phyloP scores from a whole-genome alignment of 495 filamentous ascomycete species.

The Xylaria acuta region DNA sequence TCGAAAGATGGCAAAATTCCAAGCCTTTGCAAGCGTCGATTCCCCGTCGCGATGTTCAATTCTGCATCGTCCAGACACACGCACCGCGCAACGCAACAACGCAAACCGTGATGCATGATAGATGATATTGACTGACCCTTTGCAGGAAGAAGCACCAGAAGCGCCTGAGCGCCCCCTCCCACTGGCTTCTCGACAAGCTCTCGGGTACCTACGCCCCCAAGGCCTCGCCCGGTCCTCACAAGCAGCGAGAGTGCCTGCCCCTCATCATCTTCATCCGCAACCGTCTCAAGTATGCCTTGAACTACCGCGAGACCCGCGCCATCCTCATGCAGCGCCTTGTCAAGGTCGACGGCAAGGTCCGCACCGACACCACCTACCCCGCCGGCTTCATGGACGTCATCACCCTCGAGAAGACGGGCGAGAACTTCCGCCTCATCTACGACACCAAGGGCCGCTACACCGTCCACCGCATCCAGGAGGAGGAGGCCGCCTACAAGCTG shows the following conservation, averaged over 20 bases:
- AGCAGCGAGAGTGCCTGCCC: conserved; percentile 98
- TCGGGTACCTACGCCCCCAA: conserved; percentile 97
- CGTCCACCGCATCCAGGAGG: conserved; percentile 95
- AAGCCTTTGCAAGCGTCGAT: neutral
- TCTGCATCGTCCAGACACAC: neutral
- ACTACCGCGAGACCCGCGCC: conserved; percentile 94
- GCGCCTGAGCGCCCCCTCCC: conserved; percentile 96
- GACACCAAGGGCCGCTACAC: conserved; percentile 99
- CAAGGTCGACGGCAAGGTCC: conserved; percentile 99
- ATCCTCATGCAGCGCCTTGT: conserved; percentile 99
- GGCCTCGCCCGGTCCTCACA: conserved; percentile 96
- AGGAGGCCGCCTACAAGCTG: conserved; percentile 99
- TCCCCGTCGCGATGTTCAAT: neutral
- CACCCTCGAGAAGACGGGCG: conserved; percentile 98
- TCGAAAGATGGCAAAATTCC: neutral
- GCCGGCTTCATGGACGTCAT: conserved; percentile 99
- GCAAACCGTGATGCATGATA: neutral
- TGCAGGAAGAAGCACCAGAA: conserved; percentile 98
- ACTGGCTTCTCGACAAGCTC: conserved; percentile 99
- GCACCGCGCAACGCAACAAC: neutral
- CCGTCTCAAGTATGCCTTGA: conserved; percentile 99
- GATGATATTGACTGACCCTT: conserved; percentile 25
- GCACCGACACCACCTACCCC: conserved; percentile 96
- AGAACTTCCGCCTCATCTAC: conserved; percentile 99
- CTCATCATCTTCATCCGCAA: conserved; percentile 99